Base-by-base conservation (phyloP, 768 basidiomycete species). In the Boletus vinaceobasis region DNA sequence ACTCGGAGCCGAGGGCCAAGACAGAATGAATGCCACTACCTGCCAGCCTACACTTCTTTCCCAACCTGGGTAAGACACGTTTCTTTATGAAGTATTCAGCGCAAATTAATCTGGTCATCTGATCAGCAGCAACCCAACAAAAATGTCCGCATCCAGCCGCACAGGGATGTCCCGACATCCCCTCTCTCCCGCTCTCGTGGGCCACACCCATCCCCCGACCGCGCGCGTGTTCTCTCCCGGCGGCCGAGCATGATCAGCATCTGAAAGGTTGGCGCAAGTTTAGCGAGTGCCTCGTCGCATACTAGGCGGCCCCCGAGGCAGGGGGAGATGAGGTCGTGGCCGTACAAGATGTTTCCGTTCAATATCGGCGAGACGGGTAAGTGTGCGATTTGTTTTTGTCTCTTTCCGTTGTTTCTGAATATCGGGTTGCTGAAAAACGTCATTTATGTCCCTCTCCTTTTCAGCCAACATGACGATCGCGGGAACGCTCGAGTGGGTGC, bases 311-410 rank as follows among this genome's bases (percentile, higher is more conserved):
- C 93, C 2, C 23, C 23, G 23, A 23, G 23, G 4, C 23, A 23
- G 23, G 2, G 96, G 96, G 80, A 85, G 61, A 76, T 81, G 26
- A 4, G 88, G 92, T 15, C 87, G 0, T 81, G 88, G 45, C 93
- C 97, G 1, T 98, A 83, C 77, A 98, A 96, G 72, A 87, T 85
- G 23, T 77, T 95, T 47, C 81, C 81, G 37, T 97, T 97, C 70
- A 86, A 89, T 55, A 78, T 97, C 10, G 93, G 90, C 0, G 83
- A 86, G 43, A 65, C 89, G 94, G 91, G 60, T 63, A n/a, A n/a
- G 83, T 69, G 27, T 43, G 26, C 11, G 15, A 9, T 17, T 26
- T 29, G 0, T 1, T 23, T 23, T 23, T 8, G 11, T 33, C 4
- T 23, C 32, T 13, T 33, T 33, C 10, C 7, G 19, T 47, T 14